Evolutionary conservation across 2,329 filamentous ascomycete species (phyloP), one percentile per base, ranked within the genome.

Genomic region (Phymatotrichopsis omnivora): DNA sequence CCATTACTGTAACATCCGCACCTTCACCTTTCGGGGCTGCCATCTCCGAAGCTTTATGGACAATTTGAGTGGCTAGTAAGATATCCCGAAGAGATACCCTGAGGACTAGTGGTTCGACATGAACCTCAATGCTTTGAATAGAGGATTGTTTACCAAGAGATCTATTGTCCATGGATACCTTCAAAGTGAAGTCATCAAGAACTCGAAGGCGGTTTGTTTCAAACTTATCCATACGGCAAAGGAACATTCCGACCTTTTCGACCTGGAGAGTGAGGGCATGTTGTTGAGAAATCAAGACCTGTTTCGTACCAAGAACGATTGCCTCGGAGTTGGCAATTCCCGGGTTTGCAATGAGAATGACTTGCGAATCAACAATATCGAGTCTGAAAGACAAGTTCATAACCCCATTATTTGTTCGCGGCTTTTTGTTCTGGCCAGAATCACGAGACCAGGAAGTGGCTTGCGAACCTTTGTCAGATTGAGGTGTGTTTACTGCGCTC

Each of bases 221-320:
- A 57, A 96, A 96, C 53, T 80, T 84, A 63, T 99, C 93, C 91
- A 99, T 98, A 10, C 91, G 82, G 61, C 93, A 98, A 24, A 98
- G 65, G 63, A 95, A 99, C 91, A 99, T 98, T 57, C 91, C 91
- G 42, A 96, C 76, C 60, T 96, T 80, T 6, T 85, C 87, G 2
- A 98, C 78, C 60, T 98, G 89, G 60, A 99, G 74, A 1, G 91
- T 95, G 56, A 93, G 74, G 7, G 89, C 85, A 66, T 96, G 85
- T 62, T 98, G 93, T 58, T 93, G 83, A 2, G 89, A 93, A 8
- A 96, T 72, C 2, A 96, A 72, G 10, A 96, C 78, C 62, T 98
- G 87, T 61, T 95, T 93, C 2, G 87, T 93, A 37, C 86, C 85
- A 19, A 98, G 71, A 0, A 98, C 93, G 57, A 98, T 93, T 2